Evolutionary conservation across 177 flowering plant species (phyloP), one percentile per base, ranked within the genome.

Genomic region (Vitis hybrid): DNA sequence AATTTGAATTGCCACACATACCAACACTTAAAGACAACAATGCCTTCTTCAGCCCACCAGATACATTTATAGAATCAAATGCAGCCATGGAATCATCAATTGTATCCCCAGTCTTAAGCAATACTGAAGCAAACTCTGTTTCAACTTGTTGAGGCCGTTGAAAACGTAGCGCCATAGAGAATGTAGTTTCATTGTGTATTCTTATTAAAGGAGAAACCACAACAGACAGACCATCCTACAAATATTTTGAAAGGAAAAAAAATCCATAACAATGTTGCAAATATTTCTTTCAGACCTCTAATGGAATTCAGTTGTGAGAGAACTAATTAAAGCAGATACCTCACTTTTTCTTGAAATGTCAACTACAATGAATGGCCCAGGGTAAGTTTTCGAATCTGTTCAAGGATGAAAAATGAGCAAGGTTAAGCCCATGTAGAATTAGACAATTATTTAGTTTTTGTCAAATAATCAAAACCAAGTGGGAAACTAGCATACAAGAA

Each of bases 341-440:
- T 89, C 89, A 62, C 70, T 64, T 68, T 78, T 81, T 66, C 81
- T 83, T 60, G 88, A 84, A 77, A 92, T 67, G 69, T 91, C 93
- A 76, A 91, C 86, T 29, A 90, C 92, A 78, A 94, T 51, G 77
- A 91, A 86, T 62, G 99, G 97, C 59, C 99, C 99, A 9, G 97
- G 97, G 72, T 67, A 87, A 69, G 89, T 81, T 75, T 77, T 83
- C 70, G 94, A 83, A 79, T 82, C 97, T 94, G 90, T 48, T 67
- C 51, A 77, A 73, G 52, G 60, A 59, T n/a, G 20, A 66, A n/a
- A 69, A 13, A 64, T 52, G 39, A 56, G 15, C 48, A 51, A 51
- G 22, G 50, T 51, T 48, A 76, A 70, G 55, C 5, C 20, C 59
- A 62, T 13, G 16, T 18, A 57, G 14, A 59, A 12, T 50, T 29